Conservation (phyloP, 306 rosid genomes). For the Lablab purpureus region DNA sequence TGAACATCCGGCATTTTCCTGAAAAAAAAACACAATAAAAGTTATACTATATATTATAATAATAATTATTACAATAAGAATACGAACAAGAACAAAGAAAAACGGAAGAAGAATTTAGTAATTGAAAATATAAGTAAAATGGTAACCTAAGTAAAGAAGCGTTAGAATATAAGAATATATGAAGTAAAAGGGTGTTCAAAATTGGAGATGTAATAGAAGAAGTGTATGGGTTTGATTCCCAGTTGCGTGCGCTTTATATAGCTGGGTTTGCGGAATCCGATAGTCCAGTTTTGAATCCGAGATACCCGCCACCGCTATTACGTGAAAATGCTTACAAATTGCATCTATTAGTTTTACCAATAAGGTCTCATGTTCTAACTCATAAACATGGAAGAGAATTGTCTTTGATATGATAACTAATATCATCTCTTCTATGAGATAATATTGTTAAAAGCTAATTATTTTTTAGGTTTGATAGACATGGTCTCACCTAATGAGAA, state of each 20-base stretch:
- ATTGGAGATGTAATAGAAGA: not conserved
- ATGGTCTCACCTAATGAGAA: too few relatives aligned
- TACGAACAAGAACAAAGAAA: not conserved
- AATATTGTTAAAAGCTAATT: too few relatives aligned
- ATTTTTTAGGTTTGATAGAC: too few relatives aligned
- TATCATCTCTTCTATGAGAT: too few relatives aligned
- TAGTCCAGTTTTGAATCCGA: not conserved
- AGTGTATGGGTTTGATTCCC: not conserved
- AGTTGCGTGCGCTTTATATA: not conserved
- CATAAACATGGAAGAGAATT: too few relatives aligned
- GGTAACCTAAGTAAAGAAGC: slow-evolving; percentile 26
- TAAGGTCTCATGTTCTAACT: too few relatives aligned
- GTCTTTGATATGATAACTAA: too few relatives aligned
- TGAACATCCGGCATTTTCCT: slow-evolving; percentile 94
- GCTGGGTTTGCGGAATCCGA: not conserved
- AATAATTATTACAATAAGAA: not conserved
- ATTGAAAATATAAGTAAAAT: slow-evolving; percentile 4
- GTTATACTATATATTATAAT: too few relatives aligned
- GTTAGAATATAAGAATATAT: not conserved
- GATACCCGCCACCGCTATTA: not conserved
- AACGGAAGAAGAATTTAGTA: too few relatives aligned
- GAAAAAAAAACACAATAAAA: slow-evolving; percentile 15
- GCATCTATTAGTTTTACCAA: too few relatives aligned
- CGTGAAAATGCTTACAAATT: not conserved
- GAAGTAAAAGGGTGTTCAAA: not conserved